Base-by-base conservation (phyloP, 2,329 filamentous ascomycete species). In the Orbilia oligospora region DNA sequence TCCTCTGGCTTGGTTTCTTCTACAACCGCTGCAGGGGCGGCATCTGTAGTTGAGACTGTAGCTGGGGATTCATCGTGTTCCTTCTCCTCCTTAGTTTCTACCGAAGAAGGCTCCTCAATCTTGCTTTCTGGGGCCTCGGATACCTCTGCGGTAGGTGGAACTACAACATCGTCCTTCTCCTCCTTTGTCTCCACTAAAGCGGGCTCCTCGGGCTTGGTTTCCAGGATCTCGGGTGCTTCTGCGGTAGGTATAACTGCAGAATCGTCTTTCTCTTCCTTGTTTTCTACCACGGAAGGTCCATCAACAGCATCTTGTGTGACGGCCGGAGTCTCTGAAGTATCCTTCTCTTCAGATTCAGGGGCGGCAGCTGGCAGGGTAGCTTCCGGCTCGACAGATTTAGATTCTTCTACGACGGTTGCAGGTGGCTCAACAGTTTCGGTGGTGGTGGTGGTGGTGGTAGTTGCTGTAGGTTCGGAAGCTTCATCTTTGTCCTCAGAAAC, bases 331-430 rank as follows among this genome's bases (percentile, higher is more conserved):
- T 65, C 61, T 18, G 33, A 9, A 14, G 18, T 33, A 2, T 65
- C 61, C 18, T 65, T 51, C 48, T 58, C 65, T 56, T 56, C 64
- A 14, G 64, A 41, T 18, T 18, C 53, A 27, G 65, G 46, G 16
- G 20, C 36, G 30, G 48, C 3, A 14, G 53, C n/a, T 58, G 36
- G 36, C 16, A 20, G 8, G 18, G 41, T 36, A 16, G 24, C 41
- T 65, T 65, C 46, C 8, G 61, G 61, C 12, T 48, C 61, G 3
- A 33, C 41, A 44, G 55, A 5, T 61, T 61, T 44, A 8, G 18
- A 24, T 18, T 44, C 55, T 16, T 65, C 61, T 5, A 46, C 58
- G 6, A 65, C 38, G 14, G 36, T 30, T 18, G 55, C 10, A 24
- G 55, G 36, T 10, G 36, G 33, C 5, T 41, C 55, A 8, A 48